Evolutionary conservation across 306 rosid genomes (phyloP), one percentile per base, ranked within the genome.

Genomic region (Carpinus fangiana): DNA sequence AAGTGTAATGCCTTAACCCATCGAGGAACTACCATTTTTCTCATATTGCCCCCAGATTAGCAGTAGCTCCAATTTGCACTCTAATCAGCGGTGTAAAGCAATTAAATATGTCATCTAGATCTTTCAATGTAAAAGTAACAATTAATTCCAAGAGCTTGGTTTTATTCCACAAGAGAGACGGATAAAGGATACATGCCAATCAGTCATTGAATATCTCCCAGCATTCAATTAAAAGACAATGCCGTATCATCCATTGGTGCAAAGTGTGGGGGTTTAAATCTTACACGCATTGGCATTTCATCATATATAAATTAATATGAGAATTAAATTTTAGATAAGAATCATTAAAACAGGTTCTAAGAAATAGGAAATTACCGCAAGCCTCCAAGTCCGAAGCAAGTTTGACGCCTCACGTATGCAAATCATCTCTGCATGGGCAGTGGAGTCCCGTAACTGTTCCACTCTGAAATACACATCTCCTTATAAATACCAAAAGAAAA

Each of bases 341-440:
- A 52, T 68, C 48, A 80, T 79, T 75, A 77, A 41, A 18, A 68
- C n/a, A 45, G 52, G 47, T 38, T 68, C 50, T 28, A 41, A 51
- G 45, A 78, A 23, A 50, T 23, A 16, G 81, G 80, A 82, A 89
- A 86, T 85, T 91, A 93, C 99, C 11, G 98, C 85, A 83, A 96
- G 92, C 88, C 99, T 86, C 99, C 99, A 96, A 62, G 96, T 54
- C 69, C 78, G 90, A 60, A 93, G 97, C 82, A 78, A 77, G 43
- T 88, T 93, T 28, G 99, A 96, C 86, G 98, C 99, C 78, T 93
- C 97, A 16, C 96, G 86, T 70, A 96, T 96, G 86, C 99, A 96
- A 51, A 91, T 88, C 88, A 96, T 90, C 85, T 96, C 99, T 8
- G 99, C 99, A 74, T 96, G 99, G 77, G 99, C 98, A 34, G 99